Conservation (phyloP, 2,329 filamentous ascomycete species). For the Colletotrichum sp. region DNA sequence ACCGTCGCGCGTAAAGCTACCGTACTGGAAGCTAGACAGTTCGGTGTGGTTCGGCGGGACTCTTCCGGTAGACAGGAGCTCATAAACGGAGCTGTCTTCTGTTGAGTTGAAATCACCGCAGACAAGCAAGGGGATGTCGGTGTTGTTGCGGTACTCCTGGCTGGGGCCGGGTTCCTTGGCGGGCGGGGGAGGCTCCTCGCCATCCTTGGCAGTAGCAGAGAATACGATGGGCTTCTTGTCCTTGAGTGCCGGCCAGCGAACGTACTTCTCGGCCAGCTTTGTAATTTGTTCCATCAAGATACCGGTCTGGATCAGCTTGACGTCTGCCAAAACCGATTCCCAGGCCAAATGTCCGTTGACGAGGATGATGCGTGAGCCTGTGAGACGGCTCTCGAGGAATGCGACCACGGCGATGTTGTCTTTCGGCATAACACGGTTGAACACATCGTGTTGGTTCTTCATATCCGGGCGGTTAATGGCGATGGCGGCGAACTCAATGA, state of each 20-base stretch:
- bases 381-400: slow-evolving; percentile 90
- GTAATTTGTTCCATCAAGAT: slow-evolving; percentile 93
- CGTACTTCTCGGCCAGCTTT: slow-evolving; percentile 85
- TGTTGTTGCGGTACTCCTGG: slow-evolving; percentile 83
- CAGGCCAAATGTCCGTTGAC: slow-evolving; percentile 95
- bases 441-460: slow-evolving; percentile 96
- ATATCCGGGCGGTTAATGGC: slow-evolving; percentile 96
- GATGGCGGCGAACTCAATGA: slow-evolving; percentile 89
- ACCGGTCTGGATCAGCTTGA: slow-evolving; percentile 95
- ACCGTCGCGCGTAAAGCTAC: slow-evolving; percentile 89
- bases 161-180: slow-evolving; percentile 76
- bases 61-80: slow-evolving; percentile 81
- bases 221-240: slow-evolving; percentile 73
- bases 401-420: slow-evolving; percentile 94
- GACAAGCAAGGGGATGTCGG: slow-evolving; percentile 87
- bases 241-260: slow-evolving; percentile 77
- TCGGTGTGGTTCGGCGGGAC: slow-evolving; percentile 82
- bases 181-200: slow-evolving; percentile 55
- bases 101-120: slow-evolving; percentile 98
- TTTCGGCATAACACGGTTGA: slow-evolving; percentile 97
- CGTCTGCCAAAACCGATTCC: slow-evolving; percentile 89
- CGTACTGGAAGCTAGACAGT: slow-evolving; percentile 82
- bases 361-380: slow-evolving; percentile 89
- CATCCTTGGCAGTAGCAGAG: slow-evolving; percentile 39
- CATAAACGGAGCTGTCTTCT: slow-evolving; percentile 86